phyloP scores from a whole-genome alignment of 345 rosid genomes.

The Eucalyptus marginata region DNA sequence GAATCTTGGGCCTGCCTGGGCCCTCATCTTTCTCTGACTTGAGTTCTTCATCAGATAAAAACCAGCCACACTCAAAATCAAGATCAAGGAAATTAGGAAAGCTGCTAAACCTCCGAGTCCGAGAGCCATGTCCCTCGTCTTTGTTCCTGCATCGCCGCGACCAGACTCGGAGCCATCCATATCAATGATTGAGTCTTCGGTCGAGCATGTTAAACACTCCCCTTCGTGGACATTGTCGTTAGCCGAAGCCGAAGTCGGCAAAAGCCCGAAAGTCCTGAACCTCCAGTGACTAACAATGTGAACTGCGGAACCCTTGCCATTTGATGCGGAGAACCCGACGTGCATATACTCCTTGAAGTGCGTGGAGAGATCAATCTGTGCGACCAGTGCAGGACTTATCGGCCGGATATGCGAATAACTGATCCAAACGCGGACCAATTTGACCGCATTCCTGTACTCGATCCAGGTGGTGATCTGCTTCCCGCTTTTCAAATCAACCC shows the following conservation, averaged over 20 bases:
- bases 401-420: constrained; percentile 44
- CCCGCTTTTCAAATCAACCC: constrained; percentile 51
- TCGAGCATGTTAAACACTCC: constrained; percentile 41
- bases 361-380: constrained; percentile 46
- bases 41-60: constrained; percentile 18
- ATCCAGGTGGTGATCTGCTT: constrained; percentile 61
- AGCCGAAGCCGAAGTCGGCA: neutral
- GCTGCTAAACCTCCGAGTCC: constrained; percentile 31
- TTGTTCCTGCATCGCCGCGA: neutral
- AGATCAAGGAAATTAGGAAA: constrained; percentile 13
- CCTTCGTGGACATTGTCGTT: constrained; percentile 20
- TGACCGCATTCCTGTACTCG: constrained; percentile 41
- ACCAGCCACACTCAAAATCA: constrained; percentile 5
- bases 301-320: constrained; percentile 55
- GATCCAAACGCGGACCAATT: constrained; percentile 54
- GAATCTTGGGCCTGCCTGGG: neutral
- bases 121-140: constrained; percentile 13
- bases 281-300: constrained; percentile 54
- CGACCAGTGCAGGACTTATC: constrained; percentile 34
- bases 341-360: constrained; percentile 65
- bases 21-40: neutral
- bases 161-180: neutral
- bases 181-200: constrained; percentile 4
- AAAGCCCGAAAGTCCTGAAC: constrained; percentile 42
- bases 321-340: constrained; percentile 78